These are phyloP conservation scores for Panaeolus papilionaceus DNA, from an alignment of 768 basidiomycete species.

Conservation along the genomic window DNA sequence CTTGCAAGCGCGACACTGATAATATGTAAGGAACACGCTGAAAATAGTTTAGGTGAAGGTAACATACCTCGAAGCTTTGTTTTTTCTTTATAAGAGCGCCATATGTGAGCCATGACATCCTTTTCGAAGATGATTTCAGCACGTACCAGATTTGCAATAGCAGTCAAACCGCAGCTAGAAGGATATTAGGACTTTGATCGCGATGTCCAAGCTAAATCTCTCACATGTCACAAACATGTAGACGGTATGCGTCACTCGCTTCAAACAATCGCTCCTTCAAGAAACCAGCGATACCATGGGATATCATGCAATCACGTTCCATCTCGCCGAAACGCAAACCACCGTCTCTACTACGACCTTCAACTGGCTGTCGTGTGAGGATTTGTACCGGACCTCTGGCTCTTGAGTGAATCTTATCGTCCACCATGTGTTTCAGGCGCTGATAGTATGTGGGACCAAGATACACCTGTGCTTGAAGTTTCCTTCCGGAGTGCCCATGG, in stretches of 20 bases:
- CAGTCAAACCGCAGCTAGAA: slow-evolving; percentile 88
- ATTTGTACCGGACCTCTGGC: slow-evolving; percentile 98
- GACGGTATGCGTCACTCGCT: slow-evolving; percentile 89
- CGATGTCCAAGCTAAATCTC: slow-evolving; percentile 36
- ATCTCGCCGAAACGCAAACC: slow-evolving; percentile 99
- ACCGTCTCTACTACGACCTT: slow-evolving; percentile 98
- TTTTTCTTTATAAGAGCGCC: slow-evolving; percentile 71
- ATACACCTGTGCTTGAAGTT: slow-evolving; percentile 97
- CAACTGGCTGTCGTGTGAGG: slow-evolving; percentile 95
- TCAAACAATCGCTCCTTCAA: slow-evolving; percentile 97
- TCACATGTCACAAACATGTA: slow-evolving; percentile 97
- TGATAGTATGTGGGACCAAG: slow-evolving; percentile 99
- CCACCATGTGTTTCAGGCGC: slow-evolving; percentile 99
- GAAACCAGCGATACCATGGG: slow-evolving; percentile 98
- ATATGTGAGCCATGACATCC: neutral
- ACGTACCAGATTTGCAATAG: slow-evolving; percentile 93
- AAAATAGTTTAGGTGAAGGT: neutral
- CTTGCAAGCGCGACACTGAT: slow-evolving; percentile 90
- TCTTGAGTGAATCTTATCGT: slow-evolving; percentile 99
- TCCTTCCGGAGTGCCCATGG: slow-evolving; percentile 98
- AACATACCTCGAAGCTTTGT: slow-evolving; percentile 87
- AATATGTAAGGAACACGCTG: slow-evolving; percentile 12
- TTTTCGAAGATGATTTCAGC: slow-evolving; percentile 19
- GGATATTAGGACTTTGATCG: slow-evolving; percentile 19
- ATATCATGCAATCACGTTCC: slow-evolving; percentile 99